Percentiles rank a stretch among this genome's conserved stretches.
Conservation (phyloP, 768 basidiomycete genomes). For the Glaciozyma martinii region DNA sequence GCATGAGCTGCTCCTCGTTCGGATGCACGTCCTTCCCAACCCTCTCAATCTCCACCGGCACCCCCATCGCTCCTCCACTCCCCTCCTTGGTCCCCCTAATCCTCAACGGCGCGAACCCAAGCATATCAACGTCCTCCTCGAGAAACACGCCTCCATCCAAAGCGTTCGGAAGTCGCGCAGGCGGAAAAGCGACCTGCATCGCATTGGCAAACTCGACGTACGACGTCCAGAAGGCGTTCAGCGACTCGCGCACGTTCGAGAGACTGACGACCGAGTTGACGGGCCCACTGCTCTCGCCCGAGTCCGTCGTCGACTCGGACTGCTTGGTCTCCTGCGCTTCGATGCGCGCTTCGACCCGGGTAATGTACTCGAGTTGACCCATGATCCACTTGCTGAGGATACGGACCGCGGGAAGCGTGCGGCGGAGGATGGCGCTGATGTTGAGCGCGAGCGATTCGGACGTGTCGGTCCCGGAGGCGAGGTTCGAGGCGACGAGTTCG, state of each 20-base stretch:
- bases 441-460: conserved; percentile 56
- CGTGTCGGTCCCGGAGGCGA: not conserved
- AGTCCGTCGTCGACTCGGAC: not conserved
- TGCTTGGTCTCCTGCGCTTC: conserved; percentile 11
- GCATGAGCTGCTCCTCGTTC: conserved; percentile 91
- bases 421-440: conserved; percentile 76
- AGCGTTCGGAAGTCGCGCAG: conserved; percentile 48
- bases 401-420: conserved; percentile 75
- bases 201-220: conserved; percentile 59
- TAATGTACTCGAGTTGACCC: conserved; percentile 61
- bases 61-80: conserved; percentile 28
- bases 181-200: conserved; percentile 61
- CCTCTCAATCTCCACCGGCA: conserved; percentile 8
- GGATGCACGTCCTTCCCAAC: conserved; percentile 53
- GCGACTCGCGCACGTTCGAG: not conserved
- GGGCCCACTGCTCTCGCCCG: not conserved
- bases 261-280: not conserved
- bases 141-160: conserved; percentile 50
- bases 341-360: conserved; percentile 37
- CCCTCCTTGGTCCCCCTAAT: conserved; percentile 48
- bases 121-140: conserved; percentile 84
- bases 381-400: conserved; percentile 83
- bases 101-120: conserved; percentile 75
- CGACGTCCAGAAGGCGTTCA: conserved; percentile 56
- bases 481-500: conserved; percentile 20